Evolutionary conservation across 352 stramenopile species (phyloP).

Genomic region (Phytophthora fragariaefolia): DNA sequence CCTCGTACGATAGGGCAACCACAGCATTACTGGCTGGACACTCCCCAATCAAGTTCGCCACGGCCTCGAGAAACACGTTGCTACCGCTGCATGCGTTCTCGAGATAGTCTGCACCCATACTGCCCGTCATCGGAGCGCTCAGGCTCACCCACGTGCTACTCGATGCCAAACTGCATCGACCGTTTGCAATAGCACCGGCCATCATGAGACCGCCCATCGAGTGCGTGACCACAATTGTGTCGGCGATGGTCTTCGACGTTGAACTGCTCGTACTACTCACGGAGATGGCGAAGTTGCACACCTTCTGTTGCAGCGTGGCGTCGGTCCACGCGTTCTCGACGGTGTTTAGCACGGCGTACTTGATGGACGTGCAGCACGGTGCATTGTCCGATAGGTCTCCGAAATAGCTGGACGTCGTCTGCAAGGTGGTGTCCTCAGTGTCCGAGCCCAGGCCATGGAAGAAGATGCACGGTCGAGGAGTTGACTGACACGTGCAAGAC

Average conservation of each 20-base stretch:
- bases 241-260: constrained; percentile 28
- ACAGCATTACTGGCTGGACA: constrained; percentile 37
- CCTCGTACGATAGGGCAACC: constrained; percentile 34
- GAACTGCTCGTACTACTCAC: constrained; percentile 30
- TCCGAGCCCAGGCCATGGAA: constrained; percentile 37
- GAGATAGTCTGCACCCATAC: constrained; percentile 49
- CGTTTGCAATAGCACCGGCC: constrained; percentile 38
- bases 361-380: constrained; percentile 43
- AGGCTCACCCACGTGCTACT: constrained; percentile 42
- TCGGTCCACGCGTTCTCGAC: constrained; percentile 35
- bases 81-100: constrained; percentile 36
- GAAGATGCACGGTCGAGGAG: constrained; percentile 43
- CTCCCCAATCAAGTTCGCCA: constrained; percentile 41
- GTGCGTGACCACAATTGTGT: constrained; percentile 47
- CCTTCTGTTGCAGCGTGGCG: constrained; percentile 34
- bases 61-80: constrained; percentile 31
- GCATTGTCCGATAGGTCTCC: constrained; percentile 35
- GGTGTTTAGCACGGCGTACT: constrained; percentile 44
- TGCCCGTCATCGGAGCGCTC: constrained; percentile 45
- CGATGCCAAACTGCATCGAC: constrained; percentile 46
- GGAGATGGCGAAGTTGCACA: constrained; percentile 37
- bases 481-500: constrained; percentile 30
- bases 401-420: constrained; percentile 35
- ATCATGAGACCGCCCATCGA: constrained; percentile 51
- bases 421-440: constrained; percentile 23